These are phyloP conservation scores for Nicotiana noctiflora DNA, from an alignment of 257 asterid species.

Conservation along the genomic window DNA sequence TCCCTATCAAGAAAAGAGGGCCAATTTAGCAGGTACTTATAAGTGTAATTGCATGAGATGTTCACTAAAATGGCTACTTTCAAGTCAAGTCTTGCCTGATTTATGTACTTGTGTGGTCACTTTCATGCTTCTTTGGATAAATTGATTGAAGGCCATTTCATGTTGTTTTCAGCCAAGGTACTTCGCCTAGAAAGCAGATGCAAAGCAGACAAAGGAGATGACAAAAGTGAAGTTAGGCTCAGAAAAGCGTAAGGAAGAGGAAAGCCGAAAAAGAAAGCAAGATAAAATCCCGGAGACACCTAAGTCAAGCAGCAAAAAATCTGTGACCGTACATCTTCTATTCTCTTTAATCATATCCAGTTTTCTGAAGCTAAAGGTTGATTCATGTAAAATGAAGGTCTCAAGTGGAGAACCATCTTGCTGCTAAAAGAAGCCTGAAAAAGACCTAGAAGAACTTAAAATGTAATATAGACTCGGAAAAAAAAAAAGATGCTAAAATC, in stretches of 20 bases:
- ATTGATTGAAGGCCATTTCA: not conserved
- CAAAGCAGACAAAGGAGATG: not conserved
- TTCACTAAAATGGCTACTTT: not conserved
- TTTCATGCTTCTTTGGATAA: not conserved
- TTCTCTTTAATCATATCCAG: not conserved
- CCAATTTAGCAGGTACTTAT: not conserved
- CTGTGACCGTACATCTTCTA: conserved; percentile 12
- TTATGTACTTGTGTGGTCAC: not conserved
- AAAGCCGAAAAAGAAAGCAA: conserved; percentile 10
- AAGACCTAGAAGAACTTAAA: not conserved
- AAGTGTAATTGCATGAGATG: not conserved
- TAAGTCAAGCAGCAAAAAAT: conserved; percentile 16
- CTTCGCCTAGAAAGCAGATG: not conserved
- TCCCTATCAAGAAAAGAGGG: no score
- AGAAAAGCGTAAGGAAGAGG: conserved; percentile 1
- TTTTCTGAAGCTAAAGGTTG: not conserved
- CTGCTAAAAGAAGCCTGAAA: conserved; percentile 1
- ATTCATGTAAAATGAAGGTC: not conserved
- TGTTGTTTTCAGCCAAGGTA: conserved; percentile 12
- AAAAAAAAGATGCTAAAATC: not conserved
- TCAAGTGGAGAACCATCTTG: not conserved
- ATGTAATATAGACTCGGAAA: not conserved
- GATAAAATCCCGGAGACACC: conserved; percentile 11
- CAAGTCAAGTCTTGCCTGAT: not conserved
- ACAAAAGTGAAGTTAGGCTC: conserved; percentile 1